These are phyloP conservation scores for Sarocladiaceae sp. DNA, from an alignment of 2,329 filamentous ascomycete species.

Conservation along the genomic window DNA sequence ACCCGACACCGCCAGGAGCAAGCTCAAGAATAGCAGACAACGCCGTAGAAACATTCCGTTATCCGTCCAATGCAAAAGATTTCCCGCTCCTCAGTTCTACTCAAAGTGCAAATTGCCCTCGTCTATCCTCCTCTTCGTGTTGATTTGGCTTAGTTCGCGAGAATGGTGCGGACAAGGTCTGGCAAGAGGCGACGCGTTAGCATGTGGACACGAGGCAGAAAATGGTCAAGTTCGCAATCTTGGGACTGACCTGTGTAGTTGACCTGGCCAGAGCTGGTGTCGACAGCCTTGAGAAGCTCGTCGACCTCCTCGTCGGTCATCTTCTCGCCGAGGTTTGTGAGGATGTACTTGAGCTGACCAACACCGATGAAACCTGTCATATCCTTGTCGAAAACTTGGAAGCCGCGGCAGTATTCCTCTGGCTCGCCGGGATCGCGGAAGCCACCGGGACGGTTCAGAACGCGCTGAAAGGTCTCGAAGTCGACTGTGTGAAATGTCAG, in stretches of 20 bases:
- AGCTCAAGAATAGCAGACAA: constrained; percentile 9
- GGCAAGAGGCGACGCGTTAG: constrained; percentile 12
- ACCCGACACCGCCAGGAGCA: constrained; percentile 4
- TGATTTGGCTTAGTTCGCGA: constrained; percentile 62
- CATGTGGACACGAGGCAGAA: too few species aligned
- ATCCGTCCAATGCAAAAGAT: constrained; percentile 9
- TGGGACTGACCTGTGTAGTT: constrained; percentile 80
- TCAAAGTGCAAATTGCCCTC: background rate
- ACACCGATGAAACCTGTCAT: constrained; percentile 97
- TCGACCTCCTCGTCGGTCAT: constrained; percentile 99
- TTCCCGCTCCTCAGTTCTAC: background rate
- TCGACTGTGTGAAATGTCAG: constrained; percentile 61
- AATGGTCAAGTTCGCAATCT: too few species aligned
- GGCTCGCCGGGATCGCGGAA: constrained; percentile 98
- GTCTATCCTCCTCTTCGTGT: background rate
- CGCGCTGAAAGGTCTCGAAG: constrained; percentile 94
- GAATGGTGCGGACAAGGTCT: constrained; percentile 83
- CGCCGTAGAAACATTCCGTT: constrained; percentile 4
- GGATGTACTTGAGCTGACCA: constrained; percentile 94
- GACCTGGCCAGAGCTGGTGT: constrained; percentile 93
- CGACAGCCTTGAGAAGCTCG: constrained; percentile 96
- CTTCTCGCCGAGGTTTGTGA: constrained; percentile 98
- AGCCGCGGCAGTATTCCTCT: constrained; percentile 96
- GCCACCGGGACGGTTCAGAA: constrained; percentile 94
- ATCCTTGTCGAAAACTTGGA: constrained; percentile 99